A percentile compares a stretch with the other conserved stretches of the same genome.
phyloP scores from a whole-genome alignment of 305 asterid species.

The Fraxinus nigra region DNA sequence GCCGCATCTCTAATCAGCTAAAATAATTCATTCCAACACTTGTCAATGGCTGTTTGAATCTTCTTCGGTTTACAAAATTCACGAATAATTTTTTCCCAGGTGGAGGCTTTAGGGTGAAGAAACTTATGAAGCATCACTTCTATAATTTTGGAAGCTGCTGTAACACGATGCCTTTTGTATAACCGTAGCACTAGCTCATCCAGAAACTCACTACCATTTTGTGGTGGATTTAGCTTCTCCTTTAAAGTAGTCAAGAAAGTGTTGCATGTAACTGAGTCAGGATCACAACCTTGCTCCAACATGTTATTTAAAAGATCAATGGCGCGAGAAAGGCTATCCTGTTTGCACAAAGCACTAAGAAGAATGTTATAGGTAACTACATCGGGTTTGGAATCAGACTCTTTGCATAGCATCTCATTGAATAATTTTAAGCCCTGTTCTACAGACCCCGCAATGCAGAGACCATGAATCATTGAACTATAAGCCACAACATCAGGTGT shows the following conservation, averaged over 20 bases:
- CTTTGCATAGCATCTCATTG: conserved; percentile 71
- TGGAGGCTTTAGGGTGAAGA: conserved; percentile 61
- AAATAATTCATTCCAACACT: conserved; percentile 67
- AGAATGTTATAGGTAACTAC: conserved; percentile 74
- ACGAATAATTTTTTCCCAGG: conserved; percentile 69
- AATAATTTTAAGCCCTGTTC: conserved; percentile 75
- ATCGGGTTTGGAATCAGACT: conserved; percentile 61
- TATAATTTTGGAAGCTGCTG: conserved; percentile 65
- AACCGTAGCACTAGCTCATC: conserved; percentile 74
- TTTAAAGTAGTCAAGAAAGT: conserved; percentile 58
- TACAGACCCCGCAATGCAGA: conserved; percentile 64
- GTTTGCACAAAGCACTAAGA: conserved; percentile 71
- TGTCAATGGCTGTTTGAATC: conserved; percentile 59
- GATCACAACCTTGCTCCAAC: conserved; percentile 80
- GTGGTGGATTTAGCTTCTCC: conserved; percentile 56
- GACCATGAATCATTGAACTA: conserved; percentile 84
- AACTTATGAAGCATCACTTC: conserved; percentile 82
- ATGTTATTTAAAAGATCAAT: conserved; percentile 66
- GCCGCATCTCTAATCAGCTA: conserved; percentile 38
- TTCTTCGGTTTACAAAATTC: conserved; percentile 68
- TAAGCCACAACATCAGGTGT: conserved; percentile 77
- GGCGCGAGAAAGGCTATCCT: conserved; percentile 54
- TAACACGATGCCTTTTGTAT: conserved; percentile 51
- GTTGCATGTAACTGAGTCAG: conserved; percentile 74
- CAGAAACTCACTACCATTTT: conserved; percentile 65